Base-by-base conservation (phyloP, 352 stramenopile species). In the Phytophthora sp. region DNA sequence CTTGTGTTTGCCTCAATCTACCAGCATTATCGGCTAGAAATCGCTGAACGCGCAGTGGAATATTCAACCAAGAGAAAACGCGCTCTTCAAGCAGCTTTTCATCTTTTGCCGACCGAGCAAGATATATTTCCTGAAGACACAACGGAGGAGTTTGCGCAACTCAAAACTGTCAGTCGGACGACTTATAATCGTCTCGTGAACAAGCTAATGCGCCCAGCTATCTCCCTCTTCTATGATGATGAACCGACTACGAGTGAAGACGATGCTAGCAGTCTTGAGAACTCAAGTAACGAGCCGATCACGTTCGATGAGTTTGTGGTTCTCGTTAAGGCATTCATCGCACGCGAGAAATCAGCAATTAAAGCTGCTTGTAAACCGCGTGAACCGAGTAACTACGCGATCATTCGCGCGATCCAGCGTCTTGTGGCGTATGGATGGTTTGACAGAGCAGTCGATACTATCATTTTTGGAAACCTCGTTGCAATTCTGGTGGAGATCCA, bases 11-110 rank as follows among this genome's bases (percentile, higher is more conserved):
- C 36, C 15, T 42, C 36, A 42, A 42, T 42, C 8, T 42, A 42
- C 36, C 36, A 42, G n/a, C 36, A 42, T 16, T 42, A 42, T 42
- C 36, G 36, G 15, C 36, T 23, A 42, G 36, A 42, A 42, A 42
- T 42, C 36, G 36, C 15, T 23, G 36, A 20, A 21, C 36, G 36
- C 36, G 36, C 36, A 42, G 21, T 42, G 36, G 36, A 21, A 7
- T 42, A 42, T 42, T 42, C 36, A 42, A 42, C 36, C 15, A 42
- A 42, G 36, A 42, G 36, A 42, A 42, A 42, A n/a, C 12, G 20
- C 36, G 36, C 36, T 23, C 12, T 42, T 21, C 36, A 42, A 20
- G 36, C 36, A 9, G 36, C 36, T 9, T 42, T 42, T 42, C 36
- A 42, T 42, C 36, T 42, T n/a, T 42, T 42, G 16, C 36, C 36